These are phyloP conservation scores for Venturia oleaginea DNA, from an alignment of 2,329 filamentous ascomycete species.

Conservation along the genomic window DNA sequence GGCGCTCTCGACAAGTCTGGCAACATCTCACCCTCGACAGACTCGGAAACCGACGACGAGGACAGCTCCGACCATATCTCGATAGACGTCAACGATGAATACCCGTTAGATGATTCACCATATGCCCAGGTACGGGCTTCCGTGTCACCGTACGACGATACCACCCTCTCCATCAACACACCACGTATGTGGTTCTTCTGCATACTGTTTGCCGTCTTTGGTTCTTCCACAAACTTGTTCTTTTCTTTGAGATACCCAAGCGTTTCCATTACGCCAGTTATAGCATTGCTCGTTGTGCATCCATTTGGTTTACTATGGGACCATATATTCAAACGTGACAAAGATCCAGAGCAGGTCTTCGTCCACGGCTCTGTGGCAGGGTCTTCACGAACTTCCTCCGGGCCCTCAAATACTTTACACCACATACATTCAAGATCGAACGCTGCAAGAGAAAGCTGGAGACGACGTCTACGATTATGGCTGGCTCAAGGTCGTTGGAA, in stretches of 20 bases:
- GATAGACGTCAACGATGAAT: conserved; percentile 23
- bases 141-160: conserved; percentile 60
- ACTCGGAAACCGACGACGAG: conserved; percentile 20
- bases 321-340: conserved; percentile 51
- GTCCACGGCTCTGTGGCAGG: conserved; percentile 39
- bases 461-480: conserved; percentile 54
- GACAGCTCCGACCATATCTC: conserved; percentile 15
- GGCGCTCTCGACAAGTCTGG: conserved; percentile 17
- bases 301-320: conserved; percentile 78
- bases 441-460: conserved; percentile 17
- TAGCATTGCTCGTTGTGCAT: conserved; percentile 75
- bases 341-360: conserved; percentile 47
- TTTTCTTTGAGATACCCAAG: conserved; percentile 86
- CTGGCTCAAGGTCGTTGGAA: conserved; percentile 76
- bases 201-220: conserved; percentile 69
- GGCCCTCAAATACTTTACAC: background rate
- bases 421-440: background rate
- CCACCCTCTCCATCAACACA: conserved; percentile 71
- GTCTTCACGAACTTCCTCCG: conserved; percentile 13
- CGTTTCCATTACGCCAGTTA: conserved; percentile 81
- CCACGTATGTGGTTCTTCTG: conserved; percentile 81
- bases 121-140: conserved; percentile 75
- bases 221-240: conserved; percentile 77
- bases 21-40: conserved; percentile 24
- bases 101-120: conserved; percentile 60